A percentile compares a stretch with the other conserved stretches of the same genome.
phyloP scores from a whole-genome alignment of 2,329 filamentous ascomycete genomes.

The Calonectria pseudoreteaudii region DNA sequence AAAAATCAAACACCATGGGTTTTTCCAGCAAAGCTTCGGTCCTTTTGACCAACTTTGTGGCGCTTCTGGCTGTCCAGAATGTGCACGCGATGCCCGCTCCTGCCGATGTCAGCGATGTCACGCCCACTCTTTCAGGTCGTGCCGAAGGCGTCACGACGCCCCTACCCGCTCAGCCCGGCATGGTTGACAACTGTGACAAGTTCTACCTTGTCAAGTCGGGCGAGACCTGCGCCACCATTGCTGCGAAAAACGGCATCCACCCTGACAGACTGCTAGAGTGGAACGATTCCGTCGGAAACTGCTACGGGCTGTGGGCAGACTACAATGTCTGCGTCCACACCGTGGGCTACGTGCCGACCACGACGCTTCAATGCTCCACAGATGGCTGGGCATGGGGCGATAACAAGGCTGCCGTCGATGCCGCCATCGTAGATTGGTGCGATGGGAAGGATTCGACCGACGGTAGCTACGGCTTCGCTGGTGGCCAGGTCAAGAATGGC shows the following conservation, averaged over 20 bases:
- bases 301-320: not conserved
- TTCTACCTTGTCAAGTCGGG: not conserved
- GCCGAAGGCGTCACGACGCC: not conserved
- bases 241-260: not conserved
- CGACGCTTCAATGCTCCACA: not conserved
- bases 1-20: not conserved
- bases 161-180: not conserved
- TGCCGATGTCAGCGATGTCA: not conserved
- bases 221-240: not conserved
- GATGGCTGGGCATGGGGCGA: constrained; percentile 1
- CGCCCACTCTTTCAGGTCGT: not conserved
- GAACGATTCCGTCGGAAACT: not conserved
- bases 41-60: not conserved
- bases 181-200: not conserved
- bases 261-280: not conserved
- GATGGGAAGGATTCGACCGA: constrained; percentile 8
- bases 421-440: constrained; percentile 18
- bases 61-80: not conserved
- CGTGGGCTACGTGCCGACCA: not conserved
- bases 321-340: not conserved
- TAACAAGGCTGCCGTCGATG: constrained; percentile 14
- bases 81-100: not conserved
- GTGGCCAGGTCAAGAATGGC: not conserved
- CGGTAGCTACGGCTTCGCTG: not conserved
- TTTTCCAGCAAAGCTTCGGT: not conserved